These are phyloP conservation scores for Trametes sp. DNA, from an alignment of 1,284 basidiomycete species.

Conservation along the genomic window DNA sequence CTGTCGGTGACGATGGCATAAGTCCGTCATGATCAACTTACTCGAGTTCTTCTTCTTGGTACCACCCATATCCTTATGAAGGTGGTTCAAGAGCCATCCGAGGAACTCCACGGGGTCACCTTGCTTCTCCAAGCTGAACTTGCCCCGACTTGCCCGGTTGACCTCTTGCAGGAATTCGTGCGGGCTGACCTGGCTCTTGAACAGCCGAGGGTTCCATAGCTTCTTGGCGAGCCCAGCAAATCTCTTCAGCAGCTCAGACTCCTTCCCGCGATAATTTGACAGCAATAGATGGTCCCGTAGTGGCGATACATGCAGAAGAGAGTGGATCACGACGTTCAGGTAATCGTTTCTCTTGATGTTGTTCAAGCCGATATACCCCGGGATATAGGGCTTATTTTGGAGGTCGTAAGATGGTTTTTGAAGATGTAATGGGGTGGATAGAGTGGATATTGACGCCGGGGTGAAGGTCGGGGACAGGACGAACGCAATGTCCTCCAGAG, in stretches of 20 bases:
- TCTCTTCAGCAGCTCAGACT: constrained; percentile 88
- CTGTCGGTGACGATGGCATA: neutral
- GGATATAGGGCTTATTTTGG: constrained; percentile 80
- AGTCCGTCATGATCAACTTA: constrained; percentile 47
- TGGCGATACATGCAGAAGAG: constrained; percentile 90
- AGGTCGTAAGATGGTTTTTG: constrained; percentile 86
- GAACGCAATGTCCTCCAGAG: constrained; percentile 92
- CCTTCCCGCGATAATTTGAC: constrained; percentile 73
- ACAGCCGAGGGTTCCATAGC: constrained; percentile 94
- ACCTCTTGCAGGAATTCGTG: constrained; percentile 99
- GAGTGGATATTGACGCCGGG: constrained; percentile 53
- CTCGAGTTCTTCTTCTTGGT: constrained; percentile 88
- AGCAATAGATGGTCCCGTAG: constrained; percentile 89
- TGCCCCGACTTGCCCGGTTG: constrained; percentile 84
- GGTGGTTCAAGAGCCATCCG: constrained; percentile 93
- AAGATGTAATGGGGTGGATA: constrained; percentile 70
- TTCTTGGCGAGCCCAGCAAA: constrained; percentile 90
- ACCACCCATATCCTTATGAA: constrained; percentile 93
- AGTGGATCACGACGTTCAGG: constrained; percentile 96
- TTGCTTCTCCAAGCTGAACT: constrained; percentile 92
- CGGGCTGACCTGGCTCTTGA: constrained; percentile 98
- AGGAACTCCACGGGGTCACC: constrained; percentile 97
- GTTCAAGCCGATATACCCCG: constrained; percentile 97
- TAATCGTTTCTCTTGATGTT: constrained; percentile 98
- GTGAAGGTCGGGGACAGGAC: constrained; percentile 90